Conservation (phyloP, 768 basidiomycete genomes). For the Leucocoprinus leucothites region DNA sequence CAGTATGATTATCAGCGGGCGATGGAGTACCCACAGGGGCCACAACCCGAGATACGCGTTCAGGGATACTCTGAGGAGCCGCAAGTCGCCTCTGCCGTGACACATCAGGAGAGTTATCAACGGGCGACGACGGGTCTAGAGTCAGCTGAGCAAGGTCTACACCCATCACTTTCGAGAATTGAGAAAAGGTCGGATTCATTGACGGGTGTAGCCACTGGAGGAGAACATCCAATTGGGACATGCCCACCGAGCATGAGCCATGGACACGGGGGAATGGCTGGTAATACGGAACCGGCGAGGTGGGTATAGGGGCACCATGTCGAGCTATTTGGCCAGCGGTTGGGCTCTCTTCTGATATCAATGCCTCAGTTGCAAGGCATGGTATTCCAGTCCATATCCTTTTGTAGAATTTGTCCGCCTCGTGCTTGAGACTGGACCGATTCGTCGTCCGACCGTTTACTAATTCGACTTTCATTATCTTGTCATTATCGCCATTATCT, state of each 20-base stretch:
- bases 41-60: not conserved
- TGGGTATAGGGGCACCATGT: not conserved
- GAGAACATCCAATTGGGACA: not conserved
- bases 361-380: not conserved
- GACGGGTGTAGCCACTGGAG: not conserved
- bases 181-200: not conserved
- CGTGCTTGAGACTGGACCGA: too few relatives aligned
- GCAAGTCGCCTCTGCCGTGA: not conserved
- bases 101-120: not conserved
- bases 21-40: not conserved
- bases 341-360: not conserved
- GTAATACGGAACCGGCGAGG: not conserved
- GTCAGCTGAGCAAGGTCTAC: conserved; percentile 2
- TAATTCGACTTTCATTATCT: too few relatives aligned
- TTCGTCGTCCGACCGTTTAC: too few relatives aligned
- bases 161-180: conserved; percentile 5
- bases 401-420: too few relatives aligned
- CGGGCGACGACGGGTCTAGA: not conserved
- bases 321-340: not conserved
- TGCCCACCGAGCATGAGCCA: not conserved
- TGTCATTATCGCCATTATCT: too few relatives aligned
- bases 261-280: not conserved
- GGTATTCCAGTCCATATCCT: not conserved
- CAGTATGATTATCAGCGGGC: not conserved
- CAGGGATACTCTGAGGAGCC: not conserved